Percentiles rank a stretch among this genome's conserved stretches.
Evolutionary conservation across 192 early-diverging fungal species (phyloP).

Genomic region (Entomortierella parvispora): DNA sequence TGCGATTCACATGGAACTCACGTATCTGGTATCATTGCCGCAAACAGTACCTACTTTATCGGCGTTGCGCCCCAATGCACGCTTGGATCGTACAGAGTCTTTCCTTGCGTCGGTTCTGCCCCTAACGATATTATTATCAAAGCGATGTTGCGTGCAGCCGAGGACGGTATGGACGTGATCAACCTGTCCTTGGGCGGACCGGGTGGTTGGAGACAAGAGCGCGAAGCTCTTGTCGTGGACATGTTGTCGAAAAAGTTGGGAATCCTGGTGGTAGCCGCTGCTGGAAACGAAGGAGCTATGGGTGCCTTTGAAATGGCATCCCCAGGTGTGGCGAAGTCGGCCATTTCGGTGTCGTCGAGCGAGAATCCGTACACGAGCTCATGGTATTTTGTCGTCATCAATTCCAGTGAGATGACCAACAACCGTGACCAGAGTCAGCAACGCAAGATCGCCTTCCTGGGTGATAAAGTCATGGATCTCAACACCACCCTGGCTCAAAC

Average conservation of each 20-base stretch:
- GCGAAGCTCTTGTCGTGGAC: conserved; percentile 62
- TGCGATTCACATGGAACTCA: conserved; percentile 71
- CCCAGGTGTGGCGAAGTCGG: conserved; percentile 60
- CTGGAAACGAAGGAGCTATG: conserved; percentile 66
- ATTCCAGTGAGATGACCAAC: too few relatives aligned
- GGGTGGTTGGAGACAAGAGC: conserved; percentile 63
- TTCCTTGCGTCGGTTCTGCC: conserved; percentile 73
- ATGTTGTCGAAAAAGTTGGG: conserved; percentile 45
- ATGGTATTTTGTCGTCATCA: background rate
- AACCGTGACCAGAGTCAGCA: too few relatives aligned
- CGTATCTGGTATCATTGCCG: conserved; percentile 73
- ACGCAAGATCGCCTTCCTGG: conserved; percentile 27
- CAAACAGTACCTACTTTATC: conserved; percentile 61
- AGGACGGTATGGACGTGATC: conserved; percentile 78
- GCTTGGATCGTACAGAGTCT: conserved; percentile 79
- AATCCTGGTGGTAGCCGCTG: conserved; percentile 59
- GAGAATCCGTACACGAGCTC: conserved; percentile 41
- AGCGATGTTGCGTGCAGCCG: conserved; percentile 73
- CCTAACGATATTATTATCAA: conserved; percentile 74
- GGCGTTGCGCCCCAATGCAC: conserved; percentile 86
- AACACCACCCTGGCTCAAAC: conserved; percentile 37
- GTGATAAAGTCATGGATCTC: conserved; percentile 24
- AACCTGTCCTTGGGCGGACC: conserved; percentile 80
- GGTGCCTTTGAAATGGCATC: conserved; percentile 62
- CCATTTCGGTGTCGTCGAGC: conserved; percentile 62